A percentile compares a stretch with the other conserved stretches of the same genome.
Evolutionary conservation across 75 land plant species (phyloP).

Genomic region (Pinus taeda): DNA sequence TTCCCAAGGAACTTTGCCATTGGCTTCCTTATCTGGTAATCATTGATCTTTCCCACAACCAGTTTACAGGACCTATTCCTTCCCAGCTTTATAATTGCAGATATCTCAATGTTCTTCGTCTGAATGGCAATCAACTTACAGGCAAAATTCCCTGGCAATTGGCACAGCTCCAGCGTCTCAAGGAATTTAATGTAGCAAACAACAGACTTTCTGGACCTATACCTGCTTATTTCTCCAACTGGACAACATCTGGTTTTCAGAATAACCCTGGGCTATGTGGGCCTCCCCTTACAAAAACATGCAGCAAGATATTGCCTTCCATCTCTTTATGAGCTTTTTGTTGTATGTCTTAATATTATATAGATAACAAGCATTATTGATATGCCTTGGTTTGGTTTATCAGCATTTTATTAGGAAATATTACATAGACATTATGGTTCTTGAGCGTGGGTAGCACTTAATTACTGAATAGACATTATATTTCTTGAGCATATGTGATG

Average conservation of each 20-base stretch:
- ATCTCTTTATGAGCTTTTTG: too few relatives aligned
- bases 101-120: conserved; percentile 52
- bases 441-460: too few relatives aligned
- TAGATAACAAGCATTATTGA: too few relatives aligned
- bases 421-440: too few relatives aligned
- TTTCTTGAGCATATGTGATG: too few relatives aligned
- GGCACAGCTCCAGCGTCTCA: conserved; percentile 45
- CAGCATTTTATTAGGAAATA: too few relatives aligned
- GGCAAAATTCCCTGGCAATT: conserved; percentile 63
- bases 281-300: conserved; percentile 25
- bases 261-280: conserved; percentile 77
- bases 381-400: too few relatives aligned
- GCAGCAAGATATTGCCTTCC: too few relatives aligned
- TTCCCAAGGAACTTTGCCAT: conserved; percentile 46
- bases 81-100: conserved; percentile 25
- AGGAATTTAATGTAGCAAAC: conserved; percentile 44
- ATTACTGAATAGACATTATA: too few relatives aligned
- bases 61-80: conserved; percentile 65
- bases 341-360: too few relatives aligned
- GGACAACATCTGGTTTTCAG: conserved; percentile 11
- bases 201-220: conserved; percentile 59
- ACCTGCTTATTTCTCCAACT: conserved; percentile 21
- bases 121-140: conserved; percentile 53
- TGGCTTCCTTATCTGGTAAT: conserved; percentile 34
- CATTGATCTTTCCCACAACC: conserved; percentile 70